These are phyloP conservation scores for Teratosphaeria pseudoeucalypti DNA, from an alignment of 2,329 filamentous ascomycete species.

Conservation along the genomic window DNA sequence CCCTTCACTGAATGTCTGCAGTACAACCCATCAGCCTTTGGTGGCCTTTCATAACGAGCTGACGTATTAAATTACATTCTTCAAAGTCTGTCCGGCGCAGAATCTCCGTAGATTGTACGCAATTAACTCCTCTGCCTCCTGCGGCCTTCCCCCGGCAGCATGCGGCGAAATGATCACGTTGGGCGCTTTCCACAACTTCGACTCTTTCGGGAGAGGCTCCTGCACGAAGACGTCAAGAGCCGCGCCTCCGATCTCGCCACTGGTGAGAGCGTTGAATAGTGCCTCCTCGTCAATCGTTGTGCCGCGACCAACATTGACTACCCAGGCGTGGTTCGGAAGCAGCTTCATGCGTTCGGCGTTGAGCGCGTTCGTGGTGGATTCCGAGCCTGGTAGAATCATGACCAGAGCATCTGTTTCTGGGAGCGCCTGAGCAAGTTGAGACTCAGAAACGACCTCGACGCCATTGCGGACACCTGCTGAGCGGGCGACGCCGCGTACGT, in stretches of 20 bases:
- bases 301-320: constrained; percentile 61
- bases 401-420: constrained; percentile 53
- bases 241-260: constrained; percentile 39
- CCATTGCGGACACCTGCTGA: constrained; percentile 47
- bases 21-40: not conserved
- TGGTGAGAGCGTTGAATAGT: constrained; percentile 35
- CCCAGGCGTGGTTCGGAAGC: constrained; percentile 51
- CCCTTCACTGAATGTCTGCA: not conserved
- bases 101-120: constrained; percentile 51
- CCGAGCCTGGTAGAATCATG: constrained; percentile 54
- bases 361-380: constrained; percentile 46
- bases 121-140: constrained; percentile 50
- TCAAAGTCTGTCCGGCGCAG: constrained; percentile 48
- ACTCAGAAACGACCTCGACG: constrained; percentile 47
- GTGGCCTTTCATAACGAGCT: not conserved
- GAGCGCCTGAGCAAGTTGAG: constrained; percentile 43
- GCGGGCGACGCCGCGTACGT: constrained; percentile 50
- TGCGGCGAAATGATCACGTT: constrained; percentile 48
- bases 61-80: constrained; percentile 39
- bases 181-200: constrained; percentile 39
- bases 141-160: constrained; percentile 50
- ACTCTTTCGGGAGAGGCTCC: constrained; percentile 42
- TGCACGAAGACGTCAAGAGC: constrained; percentile 41
- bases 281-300: constrained; percentile 47
- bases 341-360: constrained; percentile 43